These are phyloP conservation scores for Moringa oleifera DNA, from an alignment of 345 rosid species.

Conservation along the genomic window DNA sequence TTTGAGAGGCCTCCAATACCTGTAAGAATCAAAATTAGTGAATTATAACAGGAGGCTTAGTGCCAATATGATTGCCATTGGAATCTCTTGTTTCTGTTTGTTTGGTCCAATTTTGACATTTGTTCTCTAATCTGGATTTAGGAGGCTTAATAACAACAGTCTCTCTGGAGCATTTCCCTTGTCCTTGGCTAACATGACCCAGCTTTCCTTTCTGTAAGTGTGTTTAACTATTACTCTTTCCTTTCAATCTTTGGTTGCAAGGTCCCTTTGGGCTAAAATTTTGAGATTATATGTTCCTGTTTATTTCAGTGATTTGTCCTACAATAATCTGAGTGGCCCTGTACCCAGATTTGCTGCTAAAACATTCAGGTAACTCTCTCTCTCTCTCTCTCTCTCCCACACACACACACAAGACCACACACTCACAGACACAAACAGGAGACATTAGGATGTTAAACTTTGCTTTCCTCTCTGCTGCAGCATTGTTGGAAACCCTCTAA, in stretches of 20 bases:
- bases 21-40: conserved; percentile 41
- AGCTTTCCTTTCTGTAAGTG: conserved; percentile 82
- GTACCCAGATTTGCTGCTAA: conserved; percentile 85
- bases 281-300: conserved; percentile 13
- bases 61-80: too few species aligned
- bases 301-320: conserved; percentile 75
- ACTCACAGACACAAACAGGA: too few species aligned
- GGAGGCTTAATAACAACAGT: conserved; percentile 94
- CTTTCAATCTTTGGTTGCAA: background rate
- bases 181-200: conserved; percentile 79
- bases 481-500: conserved; percentile 79
- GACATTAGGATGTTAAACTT: conserved; percentile 2
- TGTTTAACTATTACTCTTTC: background rate
- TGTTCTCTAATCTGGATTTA: conserved; percentile 13
- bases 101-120: background rate
- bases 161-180: conserved; percentile 65
- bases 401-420: too few species aligned
- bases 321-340: conserved; percentile 85
- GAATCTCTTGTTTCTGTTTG: too few species aligned
- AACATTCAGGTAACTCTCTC: conserved; percentile 67
- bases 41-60: background rate
- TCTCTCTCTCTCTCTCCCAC: conserved; percentile 13
- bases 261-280: background rate
- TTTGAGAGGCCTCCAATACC: conserved; percentile 64
- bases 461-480: conserved; percentile 34